Percentiles rank a stretch among this genome's conserved stretches.
phyloP scores from a whole-genome alignment of 306 rosid species.

The Sicyos edulis region DNA sequence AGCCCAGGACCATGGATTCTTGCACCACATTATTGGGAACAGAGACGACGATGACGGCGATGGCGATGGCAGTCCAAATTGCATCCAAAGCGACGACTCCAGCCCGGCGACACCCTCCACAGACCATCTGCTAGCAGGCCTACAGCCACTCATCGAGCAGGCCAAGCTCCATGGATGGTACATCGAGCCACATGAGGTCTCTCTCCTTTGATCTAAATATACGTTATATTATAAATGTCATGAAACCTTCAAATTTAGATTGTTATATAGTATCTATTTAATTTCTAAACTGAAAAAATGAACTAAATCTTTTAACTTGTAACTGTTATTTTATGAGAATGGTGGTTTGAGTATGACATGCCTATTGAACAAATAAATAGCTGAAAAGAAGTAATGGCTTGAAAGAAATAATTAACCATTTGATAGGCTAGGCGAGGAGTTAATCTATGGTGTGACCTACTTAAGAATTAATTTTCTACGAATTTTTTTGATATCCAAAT shows the following conservation, averaged over 20 bases:
- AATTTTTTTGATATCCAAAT: too few relatives aligned
- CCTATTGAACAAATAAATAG: too few relatives aligned
- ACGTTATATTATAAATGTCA: constrained; percentile 32
- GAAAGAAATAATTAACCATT: too few relatives aligned
- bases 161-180: constrained; percentile 63
- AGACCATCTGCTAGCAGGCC: constrained; percentile 29
- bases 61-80: not conserved
- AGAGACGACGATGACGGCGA: constrained; percentile 4
- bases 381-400: too few relatives aligned
- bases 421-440: too few relatives aligned
- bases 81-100: constrained; percentile 5
- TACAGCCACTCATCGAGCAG: constrained; percentile 32
- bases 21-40: constrained; percentile 34
- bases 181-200: constrained; percentile 59
- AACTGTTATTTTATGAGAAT: too few relatives aligned
- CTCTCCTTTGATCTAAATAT: not conserved
- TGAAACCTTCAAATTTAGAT: not conserved
- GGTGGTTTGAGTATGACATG: not conserved
- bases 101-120: constrained; percentile 23
- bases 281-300: too few relatives aligned
- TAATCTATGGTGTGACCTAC: too few relatives aligned
- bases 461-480: too few relatives aligned
- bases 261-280: not conserved
- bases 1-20: constrained; percentile 71
- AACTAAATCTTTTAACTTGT: too few relatives aligned